Evolutionary conservation across 148 eudicot genomes (phyloP), one percentile per base, ranked within the genome.

Genomic region (Amaranthus hypochondriacus): DNA sequence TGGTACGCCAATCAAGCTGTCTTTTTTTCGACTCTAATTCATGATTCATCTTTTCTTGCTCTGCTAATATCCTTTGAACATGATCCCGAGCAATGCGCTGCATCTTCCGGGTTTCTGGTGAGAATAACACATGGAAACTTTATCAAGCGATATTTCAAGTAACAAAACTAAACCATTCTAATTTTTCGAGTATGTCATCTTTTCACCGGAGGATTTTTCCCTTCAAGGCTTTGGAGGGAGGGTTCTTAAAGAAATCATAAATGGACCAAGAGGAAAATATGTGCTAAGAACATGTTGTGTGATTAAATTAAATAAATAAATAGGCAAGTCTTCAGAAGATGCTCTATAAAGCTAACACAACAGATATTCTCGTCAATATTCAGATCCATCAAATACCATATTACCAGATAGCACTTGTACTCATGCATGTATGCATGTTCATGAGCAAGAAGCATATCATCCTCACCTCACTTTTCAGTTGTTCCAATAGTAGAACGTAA

Each of bases 101-200:
- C 84, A 92, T 81, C 86, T 87, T 87, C 69, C 90, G 87, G 49
- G 85, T 81, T 81, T 95, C 99, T 95, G 86, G 70, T 74, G 43
- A 70, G 52, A 62, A 51, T 4, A 2, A 53, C 63, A 66, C 66
- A 69, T 50, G 18, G 10, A 28, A 53, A 48, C 39, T 55, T 12
- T 48, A 53, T 46, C 69, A 67, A 14, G 14, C 14, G 9, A 55
- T 66, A 12, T 73, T 78, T 21, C 57, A 44, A 52, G 70, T 39
- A 49, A 18, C 9, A 39, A 12, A 62, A n/a, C 15, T 9, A 10
- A 54, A 69, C 18, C 13, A 10, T 73, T 61, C 14, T 44, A 63
- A 53, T 1, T 5, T 42, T 53, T 53, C 11, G 12, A 61, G 44
- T 39, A 61, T 8, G 44, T 28, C 12, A 13, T 4, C 47, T 28